Percentiles rank a stretch among this genome's conserved stretches.
Evolutionary conservation across 106 monocot species (phyloP).

Genomic region (Phalaenopsis equestris): DNA sequence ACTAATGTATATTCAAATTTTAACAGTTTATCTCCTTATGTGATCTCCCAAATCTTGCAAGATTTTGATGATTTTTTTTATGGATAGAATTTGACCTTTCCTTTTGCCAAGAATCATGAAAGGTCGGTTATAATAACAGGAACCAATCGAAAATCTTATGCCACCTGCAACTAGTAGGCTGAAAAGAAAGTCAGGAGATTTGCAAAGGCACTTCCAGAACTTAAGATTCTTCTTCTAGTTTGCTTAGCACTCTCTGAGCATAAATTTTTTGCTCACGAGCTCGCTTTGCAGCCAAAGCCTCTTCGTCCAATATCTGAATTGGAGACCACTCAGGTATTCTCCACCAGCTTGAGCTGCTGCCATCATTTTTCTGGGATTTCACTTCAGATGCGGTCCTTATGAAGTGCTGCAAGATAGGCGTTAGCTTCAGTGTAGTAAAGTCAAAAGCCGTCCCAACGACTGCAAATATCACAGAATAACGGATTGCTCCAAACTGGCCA

Average conservation of each 20-base stretch:
- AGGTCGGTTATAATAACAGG: too few species aligned
- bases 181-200: too few species aligned
- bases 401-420: conserved; percentile 27
- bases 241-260: conserved; percentile 29
- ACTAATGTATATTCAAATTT: too few species aligned
- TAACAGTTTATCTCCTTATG: too few species aligned
- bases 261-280: conserved; percentile 56
- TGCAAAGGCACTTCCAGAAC: not conserved
- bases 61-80: too few species aligned
- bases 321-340: conserved; percentile 72
- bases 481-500: conserved; percentile 66
- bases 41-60: too few species aligned
- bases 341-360: conserved; percentile 13
- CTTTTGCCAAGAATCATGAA: too few species aligned
- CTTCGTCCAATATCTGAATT: conserved; percentile 79
- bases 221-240: conserved; percentile 51
- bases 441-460: conserved; percentile 64
- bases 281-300: conserved; percentile 75
- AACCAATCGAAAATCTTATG: too few species aligned
- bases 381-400: conserved; percentile 14
- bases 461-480: conserved; percentile 61
- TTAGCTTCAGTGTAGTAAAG: conserved; percentile 36
- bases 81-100: too few species aligned
- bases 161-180: too few species aligned
- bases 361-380: not conserved